phyloP scores from a whole-genome alignment of 352 stramenopile genomes.

The Blastocystis sp. region DNA sequence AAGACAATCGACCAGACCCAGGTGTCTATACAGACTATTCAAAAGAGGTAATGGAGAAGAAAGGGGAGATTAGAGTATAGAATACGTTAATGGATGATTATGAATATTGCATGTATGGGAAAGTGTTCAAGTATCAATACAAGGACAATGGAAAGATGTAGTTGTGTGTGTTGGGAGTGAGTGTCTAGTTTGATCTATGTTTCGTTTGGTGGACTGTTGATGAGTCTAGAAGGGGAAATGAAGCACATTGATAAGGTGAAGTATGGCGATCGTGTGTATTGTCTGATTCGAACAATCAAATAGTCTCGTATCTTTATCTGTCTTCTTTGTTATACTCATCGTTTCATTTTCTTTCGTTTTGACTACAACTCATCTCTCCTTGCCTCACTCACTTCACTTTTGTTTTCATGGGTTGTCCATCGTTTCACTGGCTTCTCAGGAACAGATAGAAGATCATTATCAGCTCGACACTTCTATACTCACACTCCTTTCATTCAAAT shows the following conservation, averaged over 20 bases:
- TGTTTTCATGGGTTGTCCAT: constrained; percentile 6
- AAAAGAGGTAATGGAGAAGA: constrained; percentile 33
- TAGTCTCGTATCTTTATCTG: constrained; percentile 37
- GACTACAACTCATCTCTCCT: background rate
- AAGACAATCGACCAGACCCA: constrained; percentile 41
- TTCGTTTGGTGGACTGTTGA: constrained; percentile 56
- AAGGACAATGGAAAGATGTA: constrained; percentile 66
- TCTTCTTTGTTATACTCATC: constrained; percentile 38
- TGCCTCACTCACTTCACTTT: background rate
- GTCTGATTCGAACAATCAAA: constrained; percentile 56
- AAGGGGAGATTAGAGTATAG: background rate
- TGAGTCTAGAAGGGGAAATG: constrained; percentile 62
- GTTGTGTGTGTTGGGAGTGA: background rate
- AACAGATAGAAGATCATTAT: background rate
- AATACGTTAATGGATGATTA: constrained; percentile 65
- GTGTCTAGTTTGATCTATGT: constrained; percentile 63
- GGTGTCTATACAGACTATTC: constrained; percentile 53
- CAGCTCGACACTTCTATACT: constrained; percentile 17
- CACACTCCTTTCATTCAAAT: background rate
- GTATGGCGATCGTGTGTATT: constrained; percentile 64
- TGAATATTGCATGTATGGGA: constrained; percentile 67
- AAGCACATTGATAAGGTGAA: constrained; percentile 63
- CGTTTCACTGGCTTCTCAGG: constrained; percentile 6
- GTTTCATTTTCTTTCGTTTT: constrained; percentile 43
- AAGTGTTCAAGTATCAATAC: constrained; percentile 68